Evolutionary conservation across 2,329 filamentous ascomycete species (phyloP).

Genomic region (Penicillium rolfsii): DNA sequence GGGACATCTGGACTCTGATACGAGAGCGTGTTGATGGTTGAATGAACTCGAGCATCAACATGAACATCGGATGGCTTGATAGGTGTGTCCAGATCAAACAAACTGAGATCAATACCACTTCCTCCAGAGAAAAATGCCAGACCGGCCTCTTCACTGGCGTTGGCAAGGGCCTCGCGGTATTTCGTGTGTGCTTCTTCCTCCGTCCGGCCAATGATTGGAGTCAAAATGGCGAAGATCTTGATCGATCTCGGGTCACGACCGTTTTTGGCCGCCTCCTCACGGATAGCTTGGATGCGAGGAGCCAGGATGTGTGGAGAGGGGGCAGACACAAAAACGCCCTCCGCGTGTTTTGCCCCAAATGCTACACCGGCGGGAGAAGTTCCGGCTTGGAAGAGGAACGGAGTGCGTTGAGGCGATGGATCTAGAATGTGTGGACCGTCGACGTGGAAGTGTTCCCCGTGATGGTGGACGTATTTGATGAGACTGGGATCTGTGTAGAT

Average conservation of each 20-base stretch:
- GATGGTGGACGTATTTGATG: background rate
- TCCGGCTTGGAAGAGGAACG: background rate
- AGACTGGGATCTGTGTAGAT: background rate
- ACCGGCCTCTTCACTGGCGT: background rate
- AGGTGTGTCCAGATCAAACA: background rate
- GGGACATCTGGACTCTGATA: background rate
- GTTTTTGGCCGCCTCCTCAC: background rate
- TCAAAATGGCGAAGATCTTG: background rate
- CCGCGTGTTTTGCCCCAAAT: background rate
- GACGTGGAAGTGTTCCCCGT: background rate
- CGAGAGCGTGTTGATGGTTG: background rate
- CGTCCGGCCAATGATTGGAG: background rate
- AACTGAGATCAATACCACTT: background rate
- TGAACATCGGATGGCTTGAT: background rate
- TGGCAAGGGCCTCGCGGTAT: background rate
- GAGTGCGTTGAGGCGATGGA: background rate
- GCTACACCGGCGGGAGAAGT: background rate
- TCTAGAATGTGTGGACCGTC: background rate
- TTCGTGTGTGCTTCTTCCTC: background rate
- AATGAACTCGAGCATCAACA: background rate
- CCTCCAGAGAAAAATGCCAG: background rate
- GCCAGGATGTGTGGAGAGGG: background rate
- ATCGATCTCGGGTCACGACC: background rate
- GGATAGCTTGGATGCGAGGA: background rate
- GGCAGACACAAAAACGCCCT: background rate